Evolutionary conservation across 2,329 filamentous ascomycete genomes (phyloP), one percentile per base, ranked within the genome.

Genomic region (Aspergillus ochraceus): DNA sequence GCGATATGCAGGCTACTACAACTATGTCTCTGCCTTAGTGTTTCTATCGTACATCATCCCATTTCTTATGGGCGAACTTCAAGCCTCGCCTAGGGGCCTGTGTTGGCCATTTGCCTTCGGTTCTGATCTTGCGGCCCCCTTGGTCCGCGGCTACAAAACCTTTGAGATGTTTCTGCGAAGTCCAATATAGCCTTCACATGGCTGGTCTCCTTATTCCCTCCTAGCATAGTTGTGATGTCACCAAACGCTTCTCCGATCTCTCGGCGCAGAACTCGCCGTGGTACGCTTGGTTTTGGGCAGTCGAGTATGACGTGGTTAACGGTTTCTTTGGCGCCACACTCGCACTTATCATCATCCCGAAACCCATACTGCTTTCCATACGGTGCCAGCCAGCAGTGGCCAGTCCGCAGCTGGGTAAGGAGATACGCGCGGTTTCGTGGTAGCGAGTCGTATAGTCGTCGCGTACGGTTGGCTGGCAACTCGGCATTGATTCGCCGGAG

Each of bases 361-460:
- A 63, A 67, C n/a, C 60, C 50, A 20, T 58, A 32, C 6, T 24
- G 42, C 55, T 63, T 67, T 1, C 19, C 49, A 53, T 64, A 60
- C 24, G 52, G 64, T n/a, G 59, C 63, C 42, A 71, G 55, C 68
- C 62, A 69, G 30, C 52, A 66, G 50, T 69, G 59, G 42, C 66
- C 64, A 14, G 64, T 66, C 29, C 65, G 65, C 26, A 69, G 55
- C 57, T 69, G 63, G 4, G 56, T 65, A 8, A 68, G 55, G 6
- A 69, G 52, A 30, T 68, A 68, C 2, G 62, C 62, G 51, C 57
- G 63, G 51, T 62, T 61, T 36, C 59, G 46, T 12, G 62, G 54
- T 11, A 64, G 50, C 4, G n/a, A 22, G 17, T 64, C 51, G 49
- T 65, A 66, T 1, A 61, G 57, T 14, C 46, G 51, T 55, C 55